A percentile compares a stretch with the other conserved stretches of the same genome.
phyloP scores from a whole-genome alignment of 225 moss, liverwort and hornwort species.

The Physcomitrium patens region DNA sequence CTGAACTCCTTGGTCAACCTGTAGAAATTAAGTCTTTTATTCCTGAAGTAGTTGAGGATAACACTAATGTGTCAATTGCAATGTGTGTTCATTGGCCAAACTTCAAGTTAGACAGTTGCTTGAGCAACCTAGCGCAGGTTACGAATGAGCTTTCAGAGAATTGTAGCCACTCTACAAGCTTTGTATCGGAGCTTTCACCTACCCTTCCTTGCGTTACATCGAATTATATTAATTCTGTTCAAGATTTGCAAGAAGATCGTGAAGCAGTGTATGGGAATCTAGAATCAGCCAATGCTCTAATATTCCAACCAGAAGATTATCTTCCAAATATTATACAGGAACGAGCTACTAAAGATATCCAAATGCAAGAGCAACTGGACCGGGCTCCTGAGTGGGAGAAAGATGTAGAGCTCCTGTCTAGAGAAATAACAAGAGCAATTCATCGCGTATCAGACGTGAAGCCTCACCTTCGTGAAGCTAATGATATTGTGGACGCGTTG shows the following conservation, averaged over 20 bases:
- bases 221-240: constrained; percentile 8
- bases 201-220: constrained; percentile 44
- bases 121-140: constrained; percentile 34
- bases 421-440: constrained; percentile 34
- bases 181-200: constrained; percentile 39
- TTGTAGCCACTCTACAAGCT: constrained; percentile 21
- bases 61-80: constrained; percentile 9
- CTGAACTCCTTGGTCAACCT: constrained; percentile 43
- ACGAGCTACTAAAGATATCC: constrained; percentile 32
- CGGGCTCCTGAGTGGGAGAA: constrained; percentile 23
- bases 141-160: constrained; percentile 35
- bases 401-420: constrained; percentile 30
- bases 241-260: constrained; percentile 26
- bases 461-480: constrained; percentile 33
- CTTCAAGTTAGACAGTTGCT: constrained; percentile 36
- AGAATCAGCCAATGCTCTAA: constrained; percentile 29
- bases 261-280: constrained; percentile 23
- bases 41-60: constrained; percentile 15
- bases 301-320: constrained; percentile 36
- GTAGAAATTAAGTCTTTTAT: constrained; percentile 23
- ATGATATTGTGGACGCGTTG: constrained; percentile 27
- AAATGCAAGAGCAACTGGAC: constrained; percentile 32
- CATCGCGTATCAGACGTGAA: constrained; percentile 33
- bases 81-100: constrained; percentile 42
- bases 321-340: constrained; percentile 31